A percentile compares a stretch with the other conserved stretches of the same genome.
Evolutionary conservation across 306 rosid genomes (phyloP).

Genomic region (Lotus japonicus): DNA sequence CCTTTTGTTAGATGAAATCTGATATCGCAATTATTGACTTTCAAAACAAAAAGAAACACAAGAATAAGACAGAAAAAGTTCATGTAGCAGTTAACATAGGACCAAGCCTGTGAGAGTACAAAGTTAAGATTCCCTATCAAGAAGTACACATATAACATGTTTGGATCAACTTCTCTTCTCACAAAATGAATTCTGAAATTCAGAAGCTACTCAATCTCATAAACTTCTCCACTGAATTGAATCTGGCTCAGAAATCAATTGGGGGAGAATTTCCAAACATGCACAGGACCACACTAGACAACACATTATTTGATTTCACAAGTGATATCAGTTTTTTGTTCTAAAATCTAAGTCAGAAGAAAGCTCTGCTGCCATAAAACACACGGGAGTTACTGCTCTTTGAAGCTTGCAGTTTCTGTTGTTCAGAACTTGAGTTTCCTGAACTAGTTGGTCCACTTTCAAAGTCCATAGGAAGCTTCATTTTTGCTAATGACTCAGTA

Average conservation of each 20-base stretch:
- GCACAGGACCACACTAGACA: constrained; percentile 35
- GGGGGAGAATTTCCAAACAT: too few relatives aligned
- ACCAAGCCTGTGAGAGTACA: constrained; percentile 41
- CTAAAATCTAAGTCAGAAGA: constrained; percentile 73
- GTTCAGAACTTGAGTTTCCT: constrained; percentile 74
- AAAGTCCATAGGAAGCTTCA: constrained; percentile 91
- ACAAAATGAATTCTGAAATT: too few relatives aligned
- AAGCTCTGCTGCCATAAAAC: constrained; percentile 93
- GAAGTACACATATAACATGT: background rate
- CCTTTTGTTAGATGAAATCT: constrained; percentile 1
- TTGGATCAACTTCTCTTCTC: too few relatives aligned
- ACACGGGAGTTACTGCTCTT: constrained; percentile 64
- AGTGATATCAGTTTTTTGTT: constrained; percentile 35
- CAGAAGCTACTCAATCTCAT: too few relatives aligned
- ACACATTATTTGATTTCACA: constrained; percentile 54
- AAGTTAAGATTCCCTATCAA: constrained; percentile 41
- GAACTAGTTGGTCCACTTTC: constrained; percentile 68
- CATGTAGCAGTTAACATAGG: constrained; percentile 32
- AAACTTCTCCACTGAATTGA: too few relatives aligned
- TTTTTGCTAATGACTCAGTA: constrained; percentile 87
- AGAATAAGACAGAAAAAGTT: constrained; percentile 26
- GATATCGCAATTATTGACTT: constrained; percentile 33
- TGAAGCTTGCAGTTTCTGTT: constrained; percentile 43
- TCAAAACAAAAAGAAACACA: constrained; percentile 22
- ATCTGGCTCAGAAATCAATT: too few relatives aligned